Percentiles rank a stretch among this genome's conserved stretches.
Conservation (phyloP, 805 yeast species). For the Candida khao-thaluensis region DNA sequence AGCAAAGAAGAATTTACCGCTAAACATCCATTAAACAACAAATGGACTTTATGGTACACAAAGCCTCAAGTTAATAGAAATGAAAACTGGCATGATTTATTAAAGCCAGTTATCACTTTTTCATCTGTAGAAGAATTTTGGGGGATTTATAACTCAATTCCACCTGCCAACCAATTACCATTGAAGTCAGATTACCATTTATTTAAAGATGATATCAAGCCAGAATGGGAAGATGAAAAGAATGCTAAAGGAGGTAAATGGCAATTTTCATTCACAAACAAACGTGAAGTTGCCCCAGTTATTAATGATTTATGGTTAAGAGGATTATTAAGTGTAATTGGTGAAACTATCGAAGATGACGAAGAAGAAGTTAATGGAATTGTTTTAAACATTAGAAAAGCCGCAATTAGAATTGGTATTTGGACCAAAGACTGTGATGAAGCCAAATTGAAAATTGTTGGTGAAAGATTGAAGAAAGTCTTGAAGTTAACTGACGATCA, state of each 20-base stretch:
- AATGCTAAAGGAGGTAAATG: conserved; percentile 94
- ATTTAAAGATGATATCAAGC: conserved; percentile 90
- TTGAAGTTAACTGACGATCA: conserved; percentile 73
- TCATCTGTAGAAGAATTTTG: conserved; percentile 97
- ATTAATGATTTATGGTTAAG: conserved; percentile 92
- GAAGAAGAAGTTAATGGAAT: conserved; percentile 90
- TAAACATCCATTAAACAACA: conserved; percentile 84
- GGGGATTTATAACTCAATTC: conserved; percentile 95
- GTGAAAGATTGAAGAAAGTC: conserved; percentile 83
- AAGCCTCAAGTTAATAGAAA: conserved; percentile 78
- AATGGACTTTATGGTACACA: conserved; percentile 97
- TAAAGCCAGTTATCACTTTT: conserved; percentile 90
- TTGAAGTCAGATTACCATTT: conserved; percentile 90
- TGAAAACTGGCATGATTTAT: conserved; percentile 89
- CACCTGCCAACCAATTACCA: conserved; percentile 88
- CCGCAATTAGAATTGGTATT: conserved; percentile 78
- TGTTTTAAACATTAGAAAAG: conserved; percentile 83
- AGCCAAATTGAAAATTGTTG: conserved; percentile 65
- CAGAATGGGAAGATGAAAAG: conserved; percentile 96
- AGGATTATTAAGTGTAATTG: conserved; percentile 84
- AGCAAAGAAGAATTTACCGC: conserved; percentile 64
- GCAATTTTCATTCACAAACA: conserved; percentile 68
- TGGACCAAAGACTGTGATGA: conserved; percentile 87
- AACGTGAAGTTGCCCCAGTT: conserved; percentile 53
- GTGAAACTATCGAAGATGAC: conserved; percentile 88